Conservation (phyloP, 2,329 filamentous ascomycete genomes). For the Trichophyton simii region DNA sequence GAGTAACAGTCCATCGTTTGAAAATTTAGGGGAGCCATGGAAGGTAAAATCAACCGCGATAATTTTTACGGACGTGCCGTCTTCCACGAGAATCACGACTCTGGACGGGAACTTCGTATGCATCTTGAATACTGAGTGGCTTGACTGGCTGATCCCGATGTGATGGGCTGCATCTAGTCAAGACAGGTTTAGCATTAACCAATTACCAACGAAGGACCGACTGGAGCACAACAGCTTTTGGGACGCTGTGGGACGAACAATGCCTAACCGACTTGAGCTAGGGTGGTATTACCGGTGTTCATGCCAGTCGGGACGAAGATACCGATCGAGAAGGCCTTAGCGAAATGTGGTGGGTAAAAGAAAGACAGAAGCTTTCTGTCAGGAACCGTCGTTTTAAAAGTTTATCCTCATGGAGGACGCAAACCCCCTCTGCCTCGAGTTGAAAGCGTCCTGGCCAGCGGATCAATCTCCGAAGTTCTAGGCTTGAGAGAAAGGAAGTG, state of each 20-base stretch:
- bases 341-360: neutral
- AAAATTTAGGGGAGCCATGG: neutral
- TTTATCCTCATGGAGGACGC: neutral
- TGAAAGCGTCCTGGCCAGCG: no score
- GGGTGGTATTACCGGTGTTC: neutral
- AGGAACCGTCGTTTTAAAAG: neutral
- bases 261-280: neutral
- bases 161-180: neutral
- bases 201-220: neutral
- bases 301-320: neutral
- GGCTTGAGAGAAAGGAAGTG: neutral
- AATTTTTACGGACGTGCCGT: neutral
- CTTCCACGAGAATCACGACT: no score
- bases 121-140: neutral
- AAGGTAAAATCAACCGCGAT: neutral
- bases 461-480: neutral
- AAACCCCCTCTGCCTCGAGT: no score
- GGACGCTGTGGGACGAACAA: neutral
- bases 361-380: neutral
- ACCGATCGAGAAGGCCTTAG: slow-evolving; percentile 3
- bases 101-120: neutral
- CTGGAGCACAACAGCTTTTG: neutral
- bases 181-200: neutral
- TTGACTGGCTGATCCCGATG: neutral
- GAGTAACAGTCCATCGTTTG: neutral